Evolutionary conservation across 1,284 basidiomycete species (phyloP).

Genomic region (Wolfiporia cocos): DNA sequence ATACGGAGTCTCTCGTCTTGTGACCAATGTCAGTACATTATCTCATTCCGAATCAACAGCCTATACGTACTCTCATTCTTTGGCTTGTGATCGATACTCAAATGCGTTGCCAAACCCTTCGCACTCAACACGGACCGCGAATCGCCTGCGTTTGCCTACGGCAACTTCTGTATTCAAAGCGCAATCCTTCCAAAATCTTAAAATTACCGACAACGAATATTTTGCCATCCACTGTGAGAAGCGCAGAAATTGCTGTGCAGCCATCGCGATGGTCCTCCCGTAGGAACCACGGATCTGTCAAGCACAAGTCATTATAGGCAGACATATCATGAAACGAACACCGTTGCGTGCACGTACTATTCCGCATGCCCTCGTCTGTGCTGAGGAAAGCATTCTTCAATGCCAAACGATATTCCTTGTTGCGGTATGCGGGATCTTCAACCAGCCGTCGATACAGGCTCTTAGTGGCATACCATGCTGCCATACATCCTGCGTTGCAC

Average conservation of each 20-base stretch:
- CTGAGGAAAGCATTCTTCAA: slow-evolving; percentile 89
- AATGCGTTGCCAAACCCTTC: slow-evolving; percentile 80
- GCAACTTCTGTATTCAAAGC: no score
- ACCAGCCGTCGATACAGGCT: slow-evolving; percentile 83
- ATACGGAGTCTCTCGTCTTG: slow-evolving; percentile 86
- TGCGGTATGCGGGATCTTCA: slow-evolving; percentile 68
- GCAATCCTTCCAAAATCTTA: no score
- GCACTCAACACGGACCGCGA: slow-evolving; percentile 89
- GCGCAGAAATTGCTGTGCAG: slow-evolving; percentile 90
- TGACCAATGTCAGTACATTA: not conserved
- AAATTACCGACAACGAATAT: slow-evolving; percentile 67
- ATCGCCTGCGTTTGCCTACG: slow-evolving; percentile 97
- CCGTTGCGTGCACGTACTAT: slow-evolving; percentile 57
- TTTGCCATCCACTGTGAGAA: slow-evolving; percentile 75
- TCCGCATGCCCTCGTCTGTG: slow-evolving; percentile 91
- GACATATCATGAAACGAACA: not conserved
- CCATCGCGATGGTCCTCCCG: slow-evolving; percentile 93
- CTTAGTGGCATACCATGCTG: slow-evolving; percentile 88
- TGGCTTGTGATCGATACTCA: slow-evolving; percentile 97
- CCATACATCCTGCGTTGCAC: slow-evolving; percentile 62
- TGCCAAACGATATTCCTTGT: slow-evolving; percentile 67
- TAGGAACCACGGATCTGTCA: no score
- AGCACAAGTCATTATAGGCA: no score
- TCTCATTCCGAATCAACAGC: slow-evolving; percentile 21
- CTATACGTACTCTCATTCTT: slow-evolving; percentile 65